Conservation (phyloP, 2,329 filamentous ascomycete genomes). For the Hypomyces perniciosus region DNA sequence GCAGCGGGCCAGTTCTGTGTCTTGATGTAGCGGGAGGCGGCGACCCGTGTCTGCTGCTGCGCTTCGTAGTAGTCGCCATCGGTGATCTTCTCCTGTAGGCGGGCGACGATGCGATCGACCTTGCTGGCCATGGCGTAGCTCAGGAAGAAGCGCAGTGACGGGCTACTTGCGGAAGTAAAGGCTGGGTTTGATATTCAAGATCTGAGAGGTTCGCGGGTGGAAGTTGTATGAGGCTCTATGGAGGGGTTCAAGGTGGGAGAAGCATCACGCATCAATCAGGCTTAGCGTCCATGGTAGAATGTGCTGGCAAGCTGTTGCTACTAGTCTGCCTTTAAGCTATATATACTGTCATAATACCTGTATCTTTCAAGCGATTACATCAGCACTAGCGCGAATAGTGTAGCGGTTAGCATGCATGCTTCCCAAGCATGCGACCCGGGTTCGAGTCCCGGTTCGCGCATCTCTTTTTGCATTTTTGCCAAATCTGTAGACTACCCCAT, state of each 20-base stretch:
- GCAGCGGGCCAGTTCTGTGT: slow-evolving; percentile 76
- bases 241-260: slow-evolving; percentile 5
- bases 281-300: background rate
- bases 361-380: slow-evolving; percentile 8
- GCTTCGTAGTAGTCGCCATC: slow-evolving; percentile 97
- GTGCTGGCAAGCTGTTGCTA: no score
- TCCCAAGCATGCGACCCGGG: slow-evolving; percentile 33
- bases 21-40: slow-evolving; percentile 91
- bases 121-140: slow-evolving; percentile 31
- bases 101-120: slow-evolving; percentile 47
- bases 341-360: background rate
- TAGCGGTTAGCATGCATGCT: slow-evolving; percentile 35
- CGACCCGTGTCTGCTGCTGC: slow-evolving; percentile 94
- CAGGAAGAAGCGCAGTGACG: background rate
- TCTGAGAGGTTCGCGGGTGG: background rate
- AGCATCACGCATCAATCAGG: background rate
- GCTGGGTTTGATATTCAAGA: background rate
- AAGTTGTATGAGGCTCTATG: background rate
- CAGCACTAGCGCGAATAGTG: slow-evolving; percentile 26
- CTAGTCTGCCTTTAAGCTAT: background rate
- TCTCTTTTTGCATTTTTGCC: slow-evolving; percentile 8
- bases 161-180: background rate
- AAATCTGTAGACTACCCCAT: background rate
- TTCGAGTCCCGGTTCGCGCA: slow-evolving; percentile 33
- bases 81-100: slow-evolving; percentile 77